phyloP scores from a whole-genome alignment of 768 basidiomycete species.

The Crassisporium funariophilum region DNA sequence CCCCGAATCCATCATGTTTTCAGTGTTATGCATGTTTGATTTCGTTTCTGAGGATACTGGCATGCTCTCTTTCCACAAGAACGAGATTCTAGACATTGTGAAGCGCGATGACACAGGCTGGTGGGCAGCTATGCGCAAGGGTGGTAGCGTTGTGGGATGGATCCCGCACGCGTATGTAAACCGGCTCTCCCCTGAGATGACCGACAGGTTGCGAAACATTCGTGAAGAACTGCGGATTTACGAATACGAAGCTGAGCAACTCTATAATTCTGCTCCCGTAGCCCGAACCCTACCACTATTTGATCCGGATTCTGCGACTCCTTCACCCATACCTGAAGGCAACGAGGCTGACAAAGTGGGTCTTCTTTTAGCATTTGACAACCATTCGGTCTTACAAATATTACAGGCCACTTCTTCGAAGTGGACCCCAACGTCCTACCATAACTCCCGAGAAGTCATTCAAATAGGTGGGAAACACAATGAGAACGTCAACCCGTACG shows the following conservation, averaged over 20 bases:
- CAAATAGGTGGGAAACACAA: conserved; percentile 2
- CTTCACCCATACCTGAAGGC: conserved; percentile 13
- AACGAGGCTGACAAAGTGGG: conserved; percentile 14
- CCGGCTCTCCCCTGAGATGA: conserved; percentile 52
- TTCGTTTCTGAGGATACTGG: conserved; percentile 63
- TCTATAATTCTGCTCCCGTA: conserved; percentile 42
- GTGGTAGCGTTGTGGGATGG: conserved; percentile 66
- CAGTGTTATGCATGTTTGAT: conserved; percentile 68
- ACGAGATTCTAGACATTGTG: conserved; percentile 69
- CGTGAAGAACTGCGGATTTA: conserved; percentile 46
- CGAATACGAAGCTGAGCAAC: conserved; percentile 50
- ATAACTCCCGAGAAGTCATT: conserved; percentile 8
- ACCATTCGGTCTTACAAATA: background rate
- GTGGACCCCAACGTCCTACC: conserved; percentile 5
- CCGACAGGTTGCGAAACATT: conserved; percentile 46
- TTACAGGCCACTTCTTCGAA: conserved; percentile 4
- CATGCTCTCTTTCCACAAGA: conserved; percentile 63
- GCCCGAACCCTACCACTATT: conserved; percentile 26
- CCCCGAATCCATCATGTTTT: conserved; percentile 42
- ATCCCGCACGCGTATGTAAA: conserved; percentile 73
- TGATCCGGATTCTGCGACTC: conserved; percentile 14
- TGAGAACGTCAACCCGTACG: conserved; percentile 5
- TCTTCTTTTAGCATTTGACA: background rate
- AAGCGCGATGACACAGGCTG: conserved; percentile 74
- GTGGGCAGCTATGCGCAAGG: conserved; percentile 74